Evolutionary conservation across 305 asterid species (phyloP).

Genomic region (Solanum hybrid): DNA sequence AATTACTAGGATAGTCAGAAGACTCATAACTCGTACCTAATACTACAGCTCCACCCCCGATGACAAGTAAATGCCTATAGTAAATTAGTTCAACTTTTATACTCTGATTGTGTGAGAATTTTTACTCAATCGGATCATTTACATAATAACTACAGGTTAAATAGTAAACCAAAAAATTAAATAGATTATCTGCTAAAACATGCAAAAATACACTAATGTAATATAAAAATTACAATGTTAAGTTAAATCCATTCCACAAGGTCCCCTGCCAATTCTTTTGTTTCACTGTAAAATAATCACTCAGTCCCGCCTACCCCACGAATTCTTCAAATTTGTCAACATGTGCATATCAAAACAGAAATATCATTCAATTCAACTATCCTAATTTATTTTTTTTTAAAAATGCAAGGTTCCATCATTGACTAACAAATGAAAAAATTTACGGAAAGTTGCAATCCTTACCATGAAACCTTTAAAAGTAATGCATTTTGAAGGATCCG

Average conservation of each 20-base stretch:
- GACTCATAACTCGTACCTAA: background rate
- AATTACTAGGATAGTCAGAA: background rate
- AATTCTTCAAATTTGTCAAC: background rate
- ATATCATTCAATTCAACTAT: background rate
- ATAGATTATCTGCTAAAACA: background rate
- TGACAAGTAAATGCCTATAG: background rate
- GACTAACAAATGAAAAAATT: background rate
- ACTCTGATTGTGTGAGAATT: background rate
- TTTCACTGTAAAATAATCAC: background rate
- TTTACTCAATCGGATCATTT: background rate
- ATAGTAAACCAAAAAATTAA: background rate
- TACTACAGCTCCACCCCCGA: background rate
- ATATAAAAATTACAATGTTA: background rate
- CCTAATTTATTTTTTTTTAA: background rate
- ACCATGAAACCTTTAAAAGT: background rate
- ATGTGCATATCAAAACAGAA: background rate
- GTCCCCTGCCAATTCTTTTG: background rate
- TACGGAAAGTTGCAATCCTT: background rate
- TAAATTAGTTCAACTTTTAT: background rate
- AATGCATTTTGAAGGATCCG: background rate
- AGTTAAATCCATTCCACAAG: background rate
- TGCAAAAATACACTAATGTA: background rate
- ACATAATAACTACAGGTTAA: background rate
- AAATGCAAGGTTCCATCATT: background rate
- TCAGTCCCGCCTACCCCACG: background rate